A percentile compares a stretch with the other conserved stretches of the same genome.
Evolutionary conservation across 768 basidiomycete species (phyloP).

Genomic region (Hebeloma cylindrosporum): DNA sequence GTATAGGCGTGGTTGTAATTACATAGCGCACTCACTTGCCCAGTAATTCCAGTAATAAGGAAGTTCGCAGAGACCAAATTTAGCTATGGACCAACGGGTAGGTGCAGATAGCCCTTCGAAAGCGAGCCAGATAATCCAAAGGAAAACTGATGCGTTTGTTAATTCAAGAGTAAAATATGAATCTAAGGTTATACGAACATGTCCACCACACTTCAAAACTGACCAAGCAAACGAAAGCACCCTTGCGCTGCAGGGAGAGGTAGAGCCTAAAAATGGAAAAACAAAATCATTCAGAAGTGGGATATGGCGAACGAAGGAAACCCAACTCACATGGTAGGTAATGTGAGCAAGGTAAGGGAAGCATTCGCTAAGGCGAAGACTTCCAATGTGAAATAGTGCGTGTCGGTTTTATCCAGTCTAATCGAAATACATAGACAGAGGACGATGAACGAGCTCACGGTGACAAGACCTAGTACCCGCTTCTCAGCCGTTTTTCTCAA

Average conservation of each 20-base stretch:
- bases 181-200: constrained; percentile 26
- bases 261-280: constrained; percentile 30
- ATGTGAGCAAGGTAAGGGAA: constrained; percentile 37
- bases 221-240: constrained; percentile 40
- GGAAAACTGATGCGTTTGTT: constrained; percentile 24
- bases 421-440: constrained; percentile 28
- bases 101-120: constrained; percentile 36
- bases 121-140: constrained; percentile 49
- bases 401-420: constrained; percentile 17
- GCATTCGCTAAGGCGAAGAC: constrained; percentile 17
- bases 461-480: constrained; percentile 22
- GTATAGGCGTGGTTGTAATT: neutral
- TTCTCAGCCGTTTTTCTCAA: too few relatives aligned
- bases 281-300: neutral
- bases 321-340: constrained; percentile 38
- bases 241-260: constrained; percentile 36
- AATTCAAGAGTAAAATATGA: neutral
- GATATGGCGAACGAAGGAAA: neutral
- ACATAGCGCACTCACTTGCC: constrained; percentile 12
- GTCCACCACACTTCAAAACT: constrained; percentile 40
- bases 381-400: constrained; percentile 12
- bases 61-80: too few relatives aligned
- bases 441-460: constrained; percentile 23
- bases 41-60: constrained; percentile 11
- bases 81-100: constrained; percentile 16